Conservation (phyloP, 495 filamentous ascomycete genomes). For the Hyaloscypha hepaticicola region DNA sequence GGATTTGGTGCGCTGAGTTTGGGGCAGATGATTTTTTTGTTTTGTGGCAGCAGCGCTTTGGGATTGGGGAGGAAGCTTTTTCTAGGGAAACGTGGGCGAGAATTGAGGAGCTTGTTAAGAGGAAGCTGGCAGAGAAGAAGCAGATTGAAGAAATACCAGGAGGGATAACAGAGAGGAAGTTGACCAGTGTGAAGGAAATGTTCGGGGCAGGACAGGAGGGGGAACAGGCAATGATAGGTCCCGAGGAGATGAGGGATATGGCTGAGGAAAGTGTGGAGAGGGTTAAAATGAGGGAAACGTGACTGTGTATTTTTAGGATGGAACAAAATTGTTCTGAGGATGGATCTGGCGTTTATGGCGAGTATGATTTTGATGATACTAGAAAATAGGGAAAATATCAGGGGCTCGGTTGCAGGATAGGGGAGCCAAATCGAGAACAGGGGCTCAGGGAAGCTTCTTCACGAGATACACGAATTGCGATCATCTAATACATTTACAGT, state of each 20-base stretch:
- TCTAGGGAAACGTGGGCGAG: too few species aligned
- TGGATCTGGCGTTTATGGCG: not conserved
- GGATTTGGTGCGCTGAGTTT: not conserved
- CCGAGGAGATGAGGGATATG: conserved; percentile 8
- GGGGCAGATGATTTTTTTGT: not conserved
- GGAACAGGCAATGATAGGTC: not conserved
- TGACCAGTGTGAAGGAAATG: not conserved
- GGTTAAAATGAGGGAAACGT: not conserved
- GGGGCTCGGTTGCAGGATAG: not conserved
- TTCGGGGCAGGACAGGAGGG: not conserved
- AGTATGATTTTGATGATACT: not conserved
- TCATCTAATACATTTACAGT: not conserved
- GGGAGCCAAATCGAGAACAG: not conserved
- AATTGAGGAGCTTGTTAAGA: too few species aligned
- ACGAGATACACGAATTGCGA: not conserved
- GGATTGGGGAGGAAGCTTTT: too few species aligned
- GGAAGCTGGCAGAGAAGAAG: too few species aligned
- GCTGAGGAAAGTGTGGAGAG: conserved; percentile 5
- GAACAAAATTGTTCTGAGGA: not conserved
- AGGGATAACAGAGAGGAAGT: too few species aligned
- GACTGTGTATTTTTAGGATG: not conserved
- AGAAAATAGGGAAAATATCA: not conserved
- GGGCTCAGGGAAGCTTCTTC: not conserved
- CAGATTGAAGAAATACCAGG: too few species aligned
- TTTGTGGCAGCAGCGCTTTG: too few species aligned